Evolutionary conservation across 768 basidiomycete genomes (phyloP).

Genomic region (Amanita muscaria): DNA sequence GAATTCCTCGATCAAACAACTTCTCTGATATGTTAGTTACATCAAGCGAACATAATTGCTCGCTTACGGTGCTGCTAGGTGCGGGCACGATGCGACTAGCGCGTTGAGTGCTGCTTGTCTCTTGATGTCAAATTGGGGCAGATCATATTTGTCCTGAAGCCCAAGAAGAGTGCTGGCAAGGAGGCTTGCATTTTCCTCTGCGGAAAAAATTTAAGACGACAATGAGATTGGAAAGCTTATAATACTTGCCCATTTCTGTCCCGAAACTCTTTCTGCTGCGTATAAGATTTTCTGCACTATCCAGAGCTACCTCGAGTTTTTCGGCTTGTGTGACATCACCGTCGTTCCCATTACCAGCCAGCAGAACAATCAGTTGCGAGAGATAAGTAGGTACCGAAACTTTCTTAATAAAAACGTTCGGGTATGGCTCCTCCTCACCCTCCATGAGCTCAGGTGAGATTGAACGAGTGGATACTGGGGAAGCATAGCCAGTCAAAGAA

Average conservation of each 20-base stretch:
- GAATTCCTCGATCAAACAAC: conserved; percentile 83
- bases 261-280: conserved; percentile 80
- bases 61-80: conserved; percentile 69
- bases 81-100: conserved; percentile 72
- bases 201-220: background rate
- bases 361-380: conserved; percentile 67
- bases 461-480: conserved; percentile 50
- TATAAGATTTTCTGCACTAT: conserved; percentile 74
- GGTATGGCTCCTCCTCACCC: conserved; percentile 78
- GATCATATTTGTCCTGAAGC: conserved; percentile 79
- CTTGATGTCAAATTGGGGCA: conserved; percentile 67
- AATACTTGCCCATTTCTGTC: conserved; percentile 69
- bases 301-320: conserved; percentile 71
- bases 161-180: conserved; percentile 64
- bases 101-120: conserved; percentile 74
- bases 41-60: no score
- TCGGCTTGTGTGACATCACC: conserved; percentile 61
- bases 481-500: conserved; percentile 76
- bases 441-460: conserved; percentile 71
- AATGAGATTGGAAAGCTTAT: background rate
- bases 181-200: conserved; percentile 88
- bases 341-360: conserved; percentile 47
- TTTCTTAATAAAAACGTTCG: conserved; percentile 62
- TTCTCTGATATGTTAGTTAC: conserved; percentile 21
- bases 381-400: conserved; percentile 84